Conservation (phyloP, 345 rosid species). For the Bruguiera sexangula region DNA sequence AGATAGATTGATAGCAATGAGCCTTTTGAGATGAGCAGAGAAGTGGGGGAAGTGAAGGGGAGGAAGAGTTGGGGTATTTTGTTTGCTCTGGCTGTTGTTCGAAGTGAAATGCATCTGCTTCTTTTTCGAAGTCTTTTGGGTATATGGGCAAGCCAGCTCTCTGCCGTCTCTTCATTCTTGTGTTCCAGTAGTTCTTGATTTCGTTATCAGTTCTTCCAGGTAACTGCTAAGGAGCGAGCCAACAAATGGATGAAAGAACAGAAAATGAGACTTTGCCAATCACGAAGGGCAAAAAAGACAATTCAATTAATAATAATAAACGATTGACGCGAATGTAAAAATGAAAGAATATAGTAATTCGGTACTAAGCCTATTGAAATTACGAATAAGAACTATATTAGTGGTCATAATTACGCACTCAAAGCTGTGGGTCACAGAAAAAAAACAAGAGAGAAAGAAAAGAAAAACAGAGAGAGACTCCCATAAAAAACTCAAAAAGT, state of each 20-base stretch:
- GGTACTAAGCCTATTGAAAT: no score
- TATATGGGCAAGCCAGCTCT: conserved; percentile 70
- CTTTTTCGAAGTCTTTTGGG: conserved; percentile 51
- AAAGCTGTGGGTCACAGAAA: neutral
- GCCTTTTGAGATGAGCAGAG: conserved; percentile 6
- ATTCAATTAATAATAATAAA: neutral
- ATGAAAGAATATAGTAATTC: neutral
- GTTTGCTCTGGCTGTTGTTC: conserved; percentile 25
- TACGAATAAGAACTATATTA: no score
- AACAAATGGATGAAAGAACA: neutral
- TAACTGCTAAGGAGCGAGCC: conserved; percentile 32
- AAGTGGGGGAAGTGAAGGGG: neutral
- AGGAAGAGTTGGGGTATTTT: conserved; percentile 9
- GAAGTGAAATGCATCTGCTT: conserved; percentile 27
- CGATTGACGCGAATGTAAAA: no score
- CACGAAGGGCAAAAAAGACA: neutral
- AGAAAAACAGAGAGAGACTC: neutral
- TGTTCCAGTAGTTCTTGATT: conserved; percentile 89
- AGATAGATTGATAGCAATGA: neutral
- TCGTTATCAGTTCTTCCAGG: conserved; percentile 92
- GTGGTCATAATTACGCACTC: neutral
- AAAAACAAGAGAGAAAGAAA: neutral
- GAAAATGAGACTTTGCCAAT: neutral
- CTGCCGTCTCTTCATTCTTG: conserved; percentile 69
- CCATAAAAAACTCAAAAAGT: neutral